Evolutionary conservation across 2,329 filamentous ascomycete genomes (phyloP).

Genomic region (Apiospora hydei): DNA sequence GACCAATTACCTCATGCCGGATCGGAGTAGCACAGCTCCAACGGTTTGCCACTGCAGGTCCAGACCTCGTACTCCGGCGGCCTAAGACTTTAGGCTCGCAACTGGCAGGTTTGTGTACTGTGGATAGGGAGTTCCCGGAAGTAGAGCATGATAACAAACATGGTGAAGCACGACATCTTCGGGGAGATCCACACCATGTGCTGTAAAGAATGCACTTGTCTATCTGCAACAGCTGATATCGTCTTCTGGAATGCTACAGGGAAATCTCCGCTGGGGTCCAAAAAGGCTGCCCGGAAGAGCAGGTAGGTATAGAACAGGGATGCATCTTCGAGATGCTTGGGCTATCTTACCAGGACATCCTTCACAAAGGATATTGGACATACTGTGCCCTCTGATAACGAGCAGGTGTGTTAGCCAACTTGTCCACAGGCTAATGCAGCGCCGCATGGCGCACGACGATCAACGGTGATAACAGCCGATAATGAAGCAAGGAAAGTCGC

Average conservation of each 20-base stretch:
- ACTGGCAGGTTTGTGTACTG: constrained; percentile 13
- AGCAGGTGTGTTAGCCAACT: constrained; percentile 48
- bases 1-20: constrained; percentile 7
- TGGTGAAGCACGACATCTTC: background rate
- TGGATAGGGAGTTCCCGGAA: constrained; percentile 2
- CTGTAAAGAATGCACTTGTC: constrained; percentile 8
- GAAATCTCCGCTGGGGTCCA: background rate
- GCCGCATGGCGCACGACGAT: constrained; percentile 24
- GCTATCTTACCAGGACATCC: constrained; percentile 75
- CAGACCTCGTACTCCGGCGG: background rate
- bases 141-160: constrained; percentile 2
- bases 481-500: constrained; percentile 16
- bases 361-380: constrained; percentile 87
- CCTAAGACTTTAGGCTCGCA: background rate
- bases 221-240: constrained; percentile 23
- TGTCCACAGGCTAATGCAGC: constrained; percentile 43
- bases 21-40: constrained; percentile 1
- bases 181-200: constrained; percentile 5
- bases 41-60: constrained; percentile 14
- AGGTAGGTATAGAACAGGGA: constrained; percentile 27
- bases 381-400: constrained; percentile 74
- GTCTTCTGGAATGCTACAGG: constrained; percentile 15
- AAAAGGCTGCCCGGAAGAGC: constrained; percentile 10
- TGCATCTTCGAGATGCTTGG: constrained; percentile 11
- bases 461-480: constrained; percentile 25